phyloP scores from a whole-genome alignment of 352 stramenopile species.

The Phytophthora pisi region DNA sequence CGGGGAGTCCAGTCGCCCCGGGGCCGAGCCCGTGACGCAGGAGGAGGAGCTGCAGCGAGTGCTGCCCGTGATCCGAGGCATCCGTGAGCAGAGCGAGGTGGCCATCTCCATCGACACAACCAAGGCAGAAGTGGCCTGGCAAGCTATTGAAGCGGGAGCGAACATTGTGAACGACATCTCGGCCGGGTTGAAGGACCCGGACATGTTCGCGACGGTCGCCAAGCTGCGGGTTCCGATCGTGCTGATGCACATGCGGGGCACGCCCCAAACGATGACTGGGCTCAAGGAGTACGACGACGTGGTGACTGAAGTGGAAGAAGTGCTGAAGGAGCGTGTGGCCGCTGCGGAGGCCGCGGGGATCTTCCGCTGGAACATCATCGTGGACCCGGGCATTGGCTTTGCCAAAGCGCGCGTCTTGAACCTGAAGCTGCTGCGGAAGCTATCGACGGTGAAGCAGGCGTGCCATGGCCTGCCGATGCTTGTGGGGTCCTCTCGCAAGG shows the following conservation, averaged over 20 bases:
- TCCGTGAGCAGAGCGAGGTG: slow-evolving; percentile 79
- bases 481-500: slow-evolving; percentile 94
- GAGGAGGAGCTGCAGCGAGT: slow-evolving; percentile 92
- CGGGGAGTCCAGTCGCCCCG: slow-evolving; percentile 98
- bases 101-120: slow-evolving; percentile 98
- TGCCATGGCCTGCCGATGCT: slow-evolving; percentile 65
- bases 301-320: slow-evolving; percentile 83
- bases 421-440: slow-evolving; percentile 87
- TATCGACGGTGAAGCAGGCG: slow-evolving; percentile 54
- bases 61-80: slow-evolving; percentile 93
- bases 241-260: slow-evolving; percentile 98
- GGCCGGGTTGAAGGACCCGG: slow-evolving; percentile 89
- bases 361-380: slow-evolving; percentile 93
- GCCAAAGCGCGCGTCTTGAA: slow-evolving; percentile 95
- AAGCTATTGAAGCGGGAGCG: slow-evolving; percentile 92
- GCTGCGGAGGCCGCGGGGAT: slow-evolving; percentile 89
- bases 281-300: slow-evolving; percentile 92
- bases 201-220: slow-evolving; percentile 92
- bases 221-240: slow-evolving; percentile 88
- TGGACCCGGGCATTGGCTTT: slow-evolving; percentile 98
- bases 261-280: slow-evolving; percentile 94
- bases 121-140: slow-evolving; percentile 89
- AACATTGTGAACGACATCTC: slow-evolving; percentile 99
- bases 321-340: slow-evolving; percentile 75
- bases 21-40: slow-evolving; percentile 84